Percentiles rank a stretch among this genome's conserved stretches.
phyloP scores from a whole-genome alignment of 2,329 filamentous ascomycete genomes.

The Fusarium miscanthi region DNA sequence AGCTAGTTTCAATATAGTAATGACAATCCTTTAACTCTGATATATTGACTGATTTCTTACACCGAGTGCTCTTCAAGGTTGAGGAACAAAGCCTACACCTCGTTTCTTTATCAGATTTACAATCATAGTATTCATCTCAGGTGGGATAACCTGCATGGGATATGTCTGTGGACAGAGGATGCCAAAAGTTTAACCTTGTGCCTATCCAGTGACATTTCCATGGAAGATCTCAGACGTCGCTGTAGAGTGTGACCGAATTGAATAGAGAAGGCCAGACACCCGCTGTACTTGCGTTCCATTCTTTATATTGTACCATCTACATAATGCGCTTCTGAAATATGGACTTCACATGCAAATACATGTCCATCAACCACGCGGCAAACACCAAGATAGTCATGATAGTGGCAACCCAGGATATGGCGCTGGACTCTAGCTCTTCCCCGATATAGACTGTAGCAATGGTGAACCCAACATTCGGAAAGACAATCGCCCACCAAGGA shows the following conservation, averaged over 20 bases:
- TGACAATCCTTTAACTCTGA: not conserved
- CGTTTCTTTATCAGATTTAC: not conserved
- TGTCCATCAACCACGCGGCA: not conserved
- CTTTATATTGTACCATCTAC: not conserved
- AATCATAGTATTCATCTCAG: accelerated
- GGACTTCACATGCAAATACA: slow-evolving; percentile 1
- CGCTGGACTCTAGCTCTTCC: not conserved
- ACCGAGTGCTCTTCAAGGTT: not conserved
- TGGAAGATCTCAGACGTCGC: not conserved
- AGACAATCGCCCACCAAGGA: slow-evolving; percentile 16
- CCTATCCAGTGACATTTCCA: accelerated
- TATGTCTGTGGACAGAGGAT: not conserved
- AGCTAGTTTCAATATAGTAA: not conserved
- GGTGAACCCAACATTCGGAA: slow-evolving; percentile 1
- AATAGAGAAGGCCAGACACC: accelerated
- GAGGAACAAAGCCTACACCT: too few species aligned
- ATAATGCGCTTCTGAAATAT: slow-evolving; percentile 5
- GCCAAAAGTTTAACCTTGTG: accelerated
- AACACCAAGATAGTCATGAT: slow-evolving; percentile 2
- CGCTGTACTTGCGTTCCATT: accelerated
- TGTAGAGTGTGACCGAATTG: accelerated
- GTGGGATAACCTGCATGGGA: not conserved
- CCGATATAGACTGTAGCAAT: slow-evolving; percentile 6
- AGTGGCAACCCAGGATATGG: not conserved
- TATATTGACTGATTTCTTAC: accelerated